Base-by-base conservation (phyloP, 352 stramenopile species). In the Albugo laibachii region DNA sequence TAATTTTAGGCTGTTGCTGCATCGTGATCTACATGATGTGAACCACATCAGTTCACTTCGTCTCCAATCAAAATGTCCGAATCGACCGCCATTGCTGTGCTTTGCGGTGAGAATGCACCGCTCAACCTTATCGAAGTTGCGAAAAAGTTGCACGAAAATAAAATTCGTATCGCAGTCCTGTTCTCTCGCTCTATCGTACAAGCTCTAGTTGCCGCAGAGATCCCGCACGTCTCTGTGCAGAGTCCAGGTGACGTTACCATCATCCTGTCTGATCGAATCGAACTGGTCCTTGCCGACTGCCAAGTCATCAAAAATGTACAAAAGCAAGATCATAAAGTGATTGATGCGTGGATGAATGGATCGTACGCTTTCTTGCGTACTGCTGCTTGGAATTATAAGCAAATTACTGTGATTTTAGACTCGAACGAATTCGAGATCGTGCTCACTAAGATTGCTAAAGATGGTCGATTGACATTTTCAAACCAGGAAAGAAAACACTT, bases 321-420 rank as follows among this genome's bases (percentile, higher is more conserved):
- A 19, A 77, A 77, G 53, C 49, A 41, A 48, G 50, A 55, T 36
- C 68, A 78, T 50, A 50, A 58, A 21, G 61, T 61, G 10, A 61
- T 91, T 40, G 61, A 68, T 41, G 47, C 57, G 38, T 89, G 71
- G 79, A 68, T 85, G 45, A 75, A 66, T 13, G 78, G 78, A 48
- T 65, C 74, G 31, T 80, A 74, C 49, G 66, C 73, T 37, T 84
- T 92, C 45, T 75, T 87, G 47, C 80, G 80, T 54, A 70, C 78
- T 1, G 74, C 79, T 10, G 80, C 81, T 2, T 86, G 80, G 73
- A 83, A 91, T 59, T 61, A 93, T 63, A 81, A 86, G 57, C 76
- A 85, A 59, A 83, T 87, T 48, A 72, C 59, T 48, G 80, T 94
- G 35, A 55, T 92, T 5, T 61, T 85, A 21, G 64, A 88, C 58